Evolutionary conservation across 2,329 filamentous ascomycete species (phyloP).

Genomic region (Fusarium annulatum): DNA sequence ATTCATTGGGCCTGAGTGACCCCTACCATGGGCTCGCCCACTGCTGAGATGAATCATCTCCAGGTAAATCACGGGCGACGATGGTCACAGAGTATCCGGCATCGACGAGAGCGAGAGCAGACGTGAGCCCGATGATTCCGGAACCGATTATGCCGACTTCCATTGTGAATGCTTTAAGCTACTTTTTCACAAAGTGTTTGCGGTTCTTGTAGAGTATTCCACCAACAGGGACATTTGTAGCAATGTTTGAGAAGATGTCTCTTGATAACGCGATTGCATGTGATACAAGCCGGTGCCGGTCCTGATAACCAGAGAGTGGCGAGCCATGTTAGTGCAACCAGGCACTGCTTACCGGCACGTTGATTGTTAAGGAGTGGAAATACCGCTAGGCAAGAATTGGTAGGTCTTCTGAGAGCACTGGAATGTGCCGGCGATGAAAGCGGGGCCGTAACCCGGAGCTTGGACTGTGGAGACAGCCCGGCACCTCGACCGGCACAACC

Average conservation of each 20-base stretch:
- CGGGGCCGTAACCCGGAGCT: neutral
- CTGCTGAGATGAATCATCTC: neutral
- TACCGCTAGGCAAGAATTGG: neutral
- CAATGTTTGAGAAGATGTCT: neutral
- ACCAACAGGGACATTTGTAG: rapidly evolving
- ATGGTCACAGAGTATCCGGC: neutral
- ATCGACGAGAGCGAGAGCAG: neutral
- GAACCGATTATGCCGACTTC: neutral
- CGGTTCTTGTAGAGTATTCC: rapidly evolving
- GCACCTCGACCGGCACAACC: neutral
- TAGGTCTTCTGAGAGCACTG: neutral
- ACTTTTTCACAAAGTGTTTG: neutral
- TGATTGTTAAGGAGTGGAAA: neutral
- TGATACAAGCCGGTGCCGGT: neutral
- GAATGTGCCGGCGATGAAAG: neutral
- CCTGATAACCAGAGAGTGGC: neutral
- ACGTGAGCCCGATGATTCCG: neutral
- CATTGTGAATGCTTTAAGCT: neutral
- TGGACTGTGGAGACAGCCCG: neutral
- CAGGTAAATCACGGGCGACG: neutral
- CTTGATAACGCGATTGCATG: neutral
- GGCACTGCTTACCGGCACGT: neutral
- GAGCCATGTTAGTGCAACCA: neutral
- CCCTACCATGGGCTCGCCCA: neutral
- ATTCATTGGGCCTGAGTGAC: neutral